Evolutionary conservation across 768 basidiomycete species (phyloP), one percentile per base, ranked within the genome.

Genomic region (Leccinum olivaceopallidum): DNA sequence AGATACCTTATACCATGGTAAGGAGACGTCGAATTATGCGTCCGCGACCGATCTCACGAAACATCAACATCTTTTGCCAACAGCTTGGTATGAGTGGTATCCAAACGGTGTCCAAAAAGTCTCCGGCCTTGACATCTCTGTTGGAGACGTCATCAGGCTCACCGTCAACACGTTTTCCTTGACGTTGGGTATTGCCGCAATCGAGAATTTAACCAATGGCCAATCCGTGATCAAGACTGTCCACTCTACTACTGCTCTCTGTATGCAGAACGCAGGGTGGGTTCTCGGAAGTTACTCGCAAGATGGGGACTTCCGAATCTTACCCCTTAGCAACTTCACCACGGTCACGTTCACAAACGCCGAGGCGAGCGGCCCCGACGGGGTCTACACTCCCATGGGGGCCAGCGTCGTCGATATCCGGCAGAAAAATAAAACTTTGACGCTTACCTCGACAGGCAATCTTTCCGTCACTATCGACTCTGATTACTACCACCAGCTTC

Each of bases 31-130:
- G 13, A 16, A n/a, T 10, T 2, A 20, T 37, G 12, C 12, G 24
- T 18, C 2, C 13, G 4, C 12, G 14, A 3, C 4, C 24, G 6
- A 8, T 58, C 53, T 66, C 32, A 57, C 20, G 36, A 14, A n/a
- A 10, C 42, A 28, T 32, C 1, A 18, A 48, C 16, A 20, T 32
- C n/a, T 49, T 13, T 20, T 6, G n/a, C 7, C 26, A 18, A 58
- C 14, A 66, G 65, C 54, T 13, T 61, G 60, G 55, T 61, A 48
- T 13, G 60, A 61, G 16, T 62, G 60, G 61, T 56, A 47, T 18
- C 61, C 61, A 9, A 44, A 10, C 20, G 1, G 1, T 2, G 12
- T 39, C 1, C 28, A 30, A 18, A n/a, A 56, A 47, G 39, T 62
- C 28, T 34, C 62, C 20, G n/a, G 24, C 9, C 16, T 63, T 30